These are phyloP conservation scores for Nevesoporus exiguus DNA, from an alignment of 768 basidiomycete genomes.

Conservation along the genomic window DNA sequence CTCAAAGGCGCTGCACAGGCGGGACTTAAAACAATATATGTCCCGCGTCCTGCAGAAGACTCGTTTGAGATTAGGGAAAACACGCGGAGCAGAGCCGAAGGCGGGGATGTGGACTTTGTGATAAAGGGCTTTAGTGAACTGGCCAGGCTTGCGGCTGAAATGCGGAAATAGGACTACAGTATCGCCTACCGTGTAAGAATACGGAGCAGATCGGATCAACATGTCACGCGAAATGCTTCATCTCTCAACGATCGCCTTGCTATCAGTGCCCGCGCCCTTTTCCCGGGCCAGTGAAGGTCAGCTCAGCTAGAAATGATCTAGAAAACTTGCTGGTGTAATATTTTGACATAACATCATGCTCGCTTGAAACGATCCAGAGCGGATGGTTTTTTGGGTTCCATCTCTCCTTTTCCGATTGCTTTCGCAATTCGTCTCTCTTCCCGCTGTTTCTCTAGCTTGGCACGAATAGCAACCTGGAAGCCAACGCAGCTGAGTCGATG, in stretches of 20 bases:
- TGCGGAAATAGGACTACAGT: neutral
- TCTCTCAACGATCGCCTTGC: neutral
- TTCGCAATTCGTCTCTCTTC: conserved; percentile 40
- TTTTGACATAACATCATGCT: conserved; percentile 10
- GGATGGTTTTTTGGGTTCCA: conserved; percentile 30
- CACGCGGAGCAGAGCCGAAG: conserved; percentile 46
- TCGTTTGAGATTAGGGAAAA: conserved; percentile 14
- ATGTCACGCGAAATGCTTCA: too few species aligned
- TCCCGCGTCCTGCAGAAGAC: conserved; percentile 51
- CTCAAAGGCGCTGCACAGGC: conserved; percentile 47
- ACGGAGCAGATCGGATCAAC: too few species aligned
- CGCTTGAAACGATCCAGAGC: conserved; percentile 36
- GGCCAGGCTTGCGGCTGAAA: conserved; percentile 25
- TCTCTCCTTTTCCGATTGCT: conserved; percentile 32
- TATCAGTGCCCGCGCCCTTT: neutral
- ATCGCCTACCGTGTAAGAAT: too few species aligned
- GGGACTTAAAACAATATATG: conserved; percentile 59
- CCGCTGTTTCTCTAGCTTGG: conserved; percentile 59
- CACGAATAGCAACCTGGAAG: conserved; percentile 54
- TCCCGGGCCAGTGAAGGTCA: neutral
- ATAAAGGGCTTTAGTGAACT: conserved; percentile 51
- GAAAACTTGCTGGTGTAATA: neutral
- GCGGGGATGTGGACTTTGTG: conserved; percentile 58
- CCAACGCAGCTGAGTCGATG: neutral
- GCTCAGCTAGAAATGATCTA: neutral